Base-by-base conservation (phyloP, 1,139 yeast species). In the Trichomonascaceae sp. region DNA sequence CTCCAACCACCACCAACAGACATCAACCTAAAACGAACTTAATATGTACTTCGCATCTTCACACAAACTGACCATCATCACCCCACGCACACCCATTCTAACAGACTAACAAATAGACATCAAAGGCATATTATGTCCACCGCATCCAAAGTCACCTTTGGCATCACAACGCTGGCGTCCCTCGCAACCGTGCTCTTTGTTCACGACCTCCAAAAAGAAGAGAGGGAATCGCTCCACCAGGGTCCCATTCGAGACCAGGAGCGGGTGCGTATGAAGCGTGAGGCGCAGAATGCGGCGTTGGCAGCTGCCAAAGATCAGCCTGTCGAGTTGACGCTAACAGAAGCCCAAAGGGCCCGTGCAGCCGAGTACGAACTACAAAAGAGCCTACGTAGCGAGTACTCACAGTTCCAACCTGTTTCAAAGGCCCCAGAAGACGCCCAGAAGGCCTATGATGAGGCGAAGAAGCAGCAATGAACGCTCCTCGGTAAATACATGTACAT, bases 221-320 rank as follows among this genome's bases (percentile, higher is more conserved):
- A 80, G 54, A 65, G 84, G 43, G 71, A 67, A 4, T 76, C 80
- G 3, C 62, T 79, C 35, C 73, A 77, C 43, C 84, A 76, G 50
- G 93, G 93, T 1, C 92, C 93, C 6, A 71, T 78, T 49, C 76
- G 74, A 47, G 93, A 80, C 51, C 81, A 82, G 9, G 73, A 67
- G 42, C 60, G 89, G 38, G 55, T 74, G 43, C 60, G 65, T 34
- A 67, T 63, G 35, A 71, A 70, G 51, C 37, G 41, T 20, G 56
- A 53, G 36, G 55, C 58, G 35, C 54, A 55, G 48, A 65, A 66
- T 46, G 20, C 28, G 16, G 37, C 37, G 17, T 33, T 28, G 5
- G 30, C 26, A 16, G 33, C 37, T 3, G 37, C 37, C 3, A 17
- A 27, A 3, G 46, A 46, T 29, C 44, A 37, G 28, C 37, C 43